phyloP scores from a whole-genome alignment of 2,329 filamentous ascomycete genomes.

The Dactylellina parvicollis region DNA sequence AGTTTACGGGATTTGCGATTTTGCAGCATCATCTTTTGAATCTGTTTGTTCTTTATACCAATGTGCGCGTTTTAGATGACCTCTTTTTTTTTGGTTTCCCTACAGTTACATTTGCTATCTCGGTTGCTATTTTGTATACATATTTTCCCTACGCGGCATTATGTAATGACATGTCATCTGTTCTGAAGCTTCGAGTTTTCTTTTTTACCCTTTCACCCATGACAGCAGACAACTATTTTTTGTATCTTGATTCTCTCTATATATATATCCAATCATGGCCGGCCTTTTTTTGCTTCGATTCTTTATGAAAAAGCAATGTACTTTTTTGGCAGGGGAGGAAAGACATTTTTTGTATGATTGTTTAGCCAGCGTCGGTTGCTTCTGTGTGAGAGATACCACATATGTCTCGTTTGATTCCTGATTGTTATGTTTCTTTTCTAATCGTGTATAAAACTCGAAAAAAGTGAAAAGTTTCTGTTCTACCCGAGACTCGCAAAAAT shows the following conservation, averaged over 20 bases:
- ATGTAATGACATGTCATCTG: no score
- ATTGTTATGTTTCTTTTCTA: no score
- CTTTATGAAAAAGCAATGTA: not conserved
- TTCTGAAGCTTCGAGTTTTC: no score
- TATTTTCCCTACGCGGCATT: not conserved
- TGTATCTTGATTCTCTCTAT: not conserved
- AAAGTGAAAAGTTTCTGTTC: no score
- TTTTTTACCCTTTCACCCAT: no score
- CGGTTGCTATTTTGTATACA: not conserved
- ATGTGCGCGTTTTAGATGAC: constrained; percentile 13
- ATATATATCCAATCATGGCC: not conserved
- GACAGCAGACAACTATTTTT: not conserved
- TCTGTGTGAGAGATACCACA: no score
- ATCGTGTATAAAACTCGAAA: no score
- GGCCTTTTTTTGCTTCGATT: not conserved
- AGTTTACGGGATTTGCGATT: not conserved
- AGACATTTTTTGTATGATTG: not conserved
- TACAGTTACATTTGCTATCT: not conserved
- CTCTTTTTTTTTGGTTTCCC: not conserved
- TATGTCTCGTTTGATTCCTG: no score
- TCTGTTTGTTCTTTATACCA: constrained; percentile 4
- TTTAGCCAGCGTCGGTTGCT: not conserved
- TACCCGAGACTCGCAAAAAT: no score
- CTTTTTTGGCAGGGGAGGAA: not conserved
- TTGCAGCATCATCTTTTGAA: not conserved